Percentiles rank a stretch among this genome's conserved stretches.
Evolutionary conservation across 352 stramenopile genomes (phyloP).

Genomic region (Pelagophyceae sp.): DNA sequence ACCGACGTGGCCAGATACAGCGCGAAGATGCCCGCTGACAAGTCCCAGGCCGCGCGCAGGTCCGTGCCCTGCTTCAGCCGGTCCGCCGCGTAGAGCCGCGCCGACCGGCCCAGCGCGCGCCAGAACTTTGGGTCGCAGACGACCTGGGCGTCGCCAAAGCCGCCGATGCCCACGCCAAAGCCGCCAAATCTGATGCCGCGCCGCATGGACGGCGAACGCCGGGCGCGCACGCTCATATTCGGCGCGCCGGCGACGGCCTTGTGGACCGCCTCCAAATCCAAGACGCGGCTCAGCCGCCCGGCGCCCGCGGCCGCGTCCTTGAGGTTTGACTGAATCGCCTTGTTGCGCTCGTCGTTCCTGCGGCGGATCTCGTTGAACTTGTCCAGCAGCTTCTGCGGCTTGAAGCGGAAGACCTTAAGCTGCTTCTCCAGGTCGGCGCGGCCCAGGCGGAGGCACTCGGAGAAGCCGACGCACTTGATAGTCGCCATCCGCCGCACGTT

Average conservation of each 20-base stretch:
- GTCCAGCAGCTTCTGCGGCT: not conserved
- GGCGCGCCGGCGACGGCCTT: not conserved
- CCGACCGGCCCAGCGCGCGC: not conserved
- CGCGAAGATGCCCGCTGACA: conserved; percentile 35
- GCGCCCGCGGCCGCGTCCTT: not conserved
- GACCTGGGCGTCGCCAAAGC: no score
- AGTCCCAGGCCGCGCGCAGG: conserved; percentile 38
- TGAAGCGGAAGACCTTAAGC: conserved; percentile 12
- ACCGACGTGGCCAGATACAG: conserved; percentile 39
- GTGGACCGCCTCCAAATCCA: not conserved
- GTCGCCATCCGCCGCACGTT: conserved; percentile 11
- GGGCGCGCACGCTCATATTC: no score
- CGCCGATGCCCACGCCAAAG: no score
- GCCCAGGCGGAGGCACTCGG: not conserved
- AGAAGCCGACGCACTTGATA: conserved; percentile 12
- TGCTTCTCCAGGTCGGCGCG: not conserved
- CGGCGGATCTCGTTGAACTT: conserved; percentile 1
- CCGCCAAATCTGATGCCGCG: no score
- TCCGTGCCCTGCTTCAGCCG: not conserved
- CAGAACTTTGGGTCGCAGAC: not conserved
- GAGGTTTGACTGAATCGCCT: not conserved
- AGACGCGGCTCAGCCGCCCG: not conserved
- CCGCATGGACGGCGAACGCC: no score
- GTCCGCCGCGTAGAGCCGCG: not conserved
- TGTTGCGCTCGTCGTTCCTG: not conserved